These are phyloP conservation scores for Lathyrus sativus DNA, from an alignment of 306 rosid species.

Conservation along the genomic window DNA sequence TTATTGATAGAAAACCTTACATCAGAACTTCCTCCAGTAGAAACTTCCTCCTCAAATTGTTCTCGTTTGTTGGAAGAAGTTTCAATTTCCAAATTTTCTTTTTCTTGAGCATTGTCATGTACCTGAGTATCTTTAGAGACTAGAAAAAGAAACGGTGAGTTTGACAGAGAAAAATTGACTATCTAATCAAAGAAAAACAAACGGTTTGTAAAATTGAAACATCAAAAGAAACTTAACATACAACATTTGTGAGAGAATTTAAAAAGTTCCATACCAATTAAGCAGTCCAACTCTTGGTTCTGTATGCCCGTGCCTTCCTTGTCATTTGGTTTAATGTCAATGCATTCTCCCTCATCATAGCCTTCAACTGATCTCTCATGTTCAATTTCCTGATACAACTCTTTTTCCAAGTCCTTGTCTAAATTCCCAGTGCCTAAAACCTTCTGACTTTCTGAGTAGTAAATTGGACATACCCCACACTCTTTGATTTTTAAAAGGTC, in stretches of 20 bases:
- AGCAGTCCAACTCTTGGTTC: conserved; percentile 3
- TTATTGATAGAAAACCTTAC: not conserved
- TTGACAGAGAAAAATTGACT: not conserved
- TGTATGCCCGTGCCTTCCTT: not conserved
- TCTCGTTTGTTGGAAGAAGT: not conserved
- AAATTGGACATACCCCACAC: conserved; percentile 24
- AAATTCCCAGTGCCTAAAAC: conserved; percentile 9
- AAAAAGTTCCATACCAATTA: not conserved
- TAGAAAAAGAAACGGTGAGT: not conserved
- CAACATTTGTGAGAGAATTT: conserved; percentile 3
- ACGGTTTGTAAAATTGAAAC: no score
- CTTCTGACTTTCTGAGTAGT: not conserved
- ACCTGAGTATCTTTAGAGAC: conserved; percentile 13
- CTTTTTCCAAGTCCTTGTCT: not conserved
- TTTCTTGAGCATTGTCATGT: not conserved
- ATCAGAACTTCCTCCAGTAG: not conserved
- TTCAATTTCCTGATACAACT: conserved; percentile 1
- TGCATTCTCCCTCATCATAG: not conserved
- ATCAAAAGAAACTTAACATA: not conserved
- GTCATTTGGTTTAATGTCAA: not conserved
- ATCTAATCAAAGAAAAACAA: not conserved
- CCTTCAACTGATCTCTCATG: not conserved
- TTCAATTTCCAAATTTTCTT: not conserved
- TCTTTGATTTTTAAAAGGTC: conserved; percentile 8
- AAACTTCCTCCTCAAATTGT: not conserved